Conservation (phyloP, 352 stramenopile genomes). For the Phytophthora europaea region DNA sequence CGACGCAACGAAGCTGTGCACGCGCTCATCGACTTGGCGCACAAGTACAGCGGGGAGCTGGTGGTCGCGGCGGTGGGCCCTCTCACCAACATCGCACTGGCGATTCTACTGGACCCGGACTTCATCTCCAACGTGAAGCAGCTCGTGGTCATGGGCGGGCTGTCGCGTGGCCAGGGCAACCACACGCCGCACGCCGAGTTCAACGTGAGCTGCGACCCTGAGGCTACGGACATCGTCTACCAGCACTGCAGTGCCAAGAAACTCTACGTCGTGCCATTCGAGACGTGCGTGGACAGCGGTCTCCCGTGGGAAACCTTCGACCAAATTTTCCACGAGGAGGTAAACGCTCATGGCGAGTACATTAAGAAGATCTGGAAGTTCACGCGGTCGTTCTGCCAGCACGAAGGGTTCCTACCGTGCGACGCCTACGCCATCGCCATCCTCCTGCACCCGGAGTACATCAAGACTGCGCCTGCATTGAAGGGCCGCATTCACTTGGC, state of each 20-base stretch:
- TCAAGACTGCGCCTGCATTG: conserved; percentile 54
- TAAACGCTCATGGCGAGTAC: conserved; percentile 53
- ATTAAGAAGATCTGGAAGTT: conserved; percentile 74
- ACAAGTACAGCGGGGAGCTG: conserved; percentile 72
- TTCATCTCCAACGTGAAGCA: conserved; percentile 73
- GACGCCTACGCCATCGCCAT: conserved; percentile 81
- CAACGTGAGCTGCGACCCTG: conserved; percentile 85
- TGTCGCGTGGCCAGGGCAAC: conserved; percentile 78
- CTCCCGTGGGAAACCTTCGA: conserved; percentile 78
- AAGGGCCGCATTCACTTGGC: conserved; percentile 70
- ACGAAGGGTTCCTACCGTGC: conserved; percentile 71
- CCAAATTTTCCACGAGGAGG: conserved; percentile 61
- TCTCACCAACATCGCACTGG: conserved; percentile 84
- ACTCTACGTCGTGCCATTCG: conserved; percentile 75
- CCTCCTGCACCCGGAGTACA: conserved; percentile 63
- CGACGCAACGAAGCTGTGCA: conserved; percentile 75
- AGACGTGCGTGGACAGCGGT: conserved; percentile 67
- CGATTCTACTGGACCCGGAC: conserved; percentile 73
- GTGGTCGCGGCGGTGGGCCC: conserved; percentile 80
- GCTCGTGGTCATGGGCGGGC: conserved; percentile 81
- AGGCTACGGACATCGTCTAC: conserved; percentile 81
- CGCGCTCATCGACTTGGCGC: conserved; percentile 64
- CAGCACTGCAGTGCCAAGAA: conserved; percentile 71
- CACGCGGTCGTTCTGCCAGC: conserved; percentile 52
- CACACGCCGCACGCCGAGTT: conserved; percentile 77